Percentiles rank a stretch among this genome's conserved stretches.
Conservation (phyloP, 2,329 filamentous ascomycete genomes). For the Fusarium sp. region DNA sequence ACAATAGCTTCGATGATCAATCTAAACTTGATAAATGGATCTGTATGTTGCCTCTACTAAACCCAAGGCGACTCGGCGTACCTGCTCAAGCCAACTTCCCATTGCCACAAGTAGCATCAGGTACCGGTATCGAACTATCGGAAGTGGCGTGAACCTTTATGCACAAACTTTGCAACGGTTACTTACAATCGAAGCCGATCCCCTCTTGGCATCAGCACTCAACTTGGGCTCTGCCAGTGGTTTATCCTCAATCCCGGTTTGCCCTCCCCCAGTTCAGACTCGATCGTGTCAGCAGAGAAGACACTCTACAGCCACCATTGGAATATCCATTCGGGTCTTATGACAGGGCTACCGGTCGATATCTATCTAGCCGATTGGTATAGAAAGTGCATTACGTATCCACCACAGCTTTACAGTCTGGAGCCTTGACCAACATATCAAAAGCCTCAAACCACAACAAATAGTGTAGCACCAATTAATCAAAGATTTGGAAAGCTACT, state of each 20-base stretch:
- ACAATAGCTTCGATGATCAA: too few species aligned
- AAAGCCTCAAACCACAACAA: background rate
- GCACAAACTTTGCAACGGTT: background rate
- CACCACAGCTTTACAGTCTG: too few species aligned
- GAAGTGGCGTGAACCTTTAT: background rate
- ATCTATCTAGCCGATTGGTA: rapidly evolving
- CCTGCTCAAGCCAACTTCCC: background rate
- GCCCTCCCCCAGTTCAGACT: background rate
- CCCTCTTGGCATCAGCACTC: background rate
- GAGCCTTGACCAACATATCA: too few species aligned
- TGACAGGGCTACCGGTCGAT: too few species aligned
- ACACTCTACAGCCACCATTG: too few species aligned
- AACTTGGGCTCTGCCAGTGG: background rate
- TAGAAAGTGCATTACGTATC: too few species aligned
- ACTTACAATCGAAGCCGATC: background rate
- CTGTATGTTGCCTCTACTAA: rapidly evolving
- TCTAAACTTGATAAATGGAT: too few species aligned
- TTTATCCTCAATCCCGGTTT: background rate
- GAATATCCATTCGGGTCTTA: rapidly evolving
- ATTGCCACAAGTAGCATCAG: background rate
- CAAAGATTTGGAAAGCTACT: too few species aligned
- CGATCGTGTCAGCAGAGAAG: too few species aligned
- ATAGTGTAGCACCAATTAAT: too few species aligned
- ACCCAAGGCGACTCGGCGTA: rapidly evolving
- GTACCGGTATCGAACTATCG: background rate